Evolutionary conservation across 768 basidiomycete species (phyloP), one percentile per base, ranked within the genome.

Genomic region (Lyophyllum semitale): DNA sequence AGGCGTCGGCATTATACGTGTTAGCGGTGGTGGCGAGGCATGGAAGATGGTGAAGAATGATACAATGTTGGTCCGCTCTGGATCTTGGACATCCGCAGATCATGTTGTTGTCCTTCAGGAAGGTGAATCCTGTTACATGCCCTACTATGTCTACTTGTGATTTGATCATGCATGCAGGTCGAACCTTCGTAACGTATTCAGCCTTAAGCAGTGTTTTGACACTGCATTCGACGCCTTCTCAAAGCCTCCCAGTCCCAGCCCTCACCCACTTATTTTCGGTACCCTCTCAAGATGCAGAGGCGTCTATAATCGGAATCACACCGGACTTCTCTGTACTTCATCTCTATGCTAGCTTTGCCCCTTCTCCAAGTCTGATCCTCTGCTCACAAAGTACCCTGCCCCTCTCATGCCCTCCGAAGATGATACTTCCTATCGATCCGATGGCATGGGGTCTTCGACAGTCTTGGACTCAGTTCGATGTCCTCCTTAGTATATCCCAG

Each of bases 391-490:
- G 76, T 26, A 68, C 66, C 32, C 75, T 92, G 3, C 88, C 89
- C 0, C 72, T 87, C 9, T 54, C 74, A 1, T 67, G 68, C 46
- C 73, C 77, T 5, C 78, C 79, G 8, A 73, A 74, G 48, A 74
- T 84, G 55, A 85, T 94, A 25, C 66, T 92, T 25, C 88, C 89
- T 13, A 90, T 94, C 7, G 92, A 94, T 66, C 92, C 92, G 0
- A 94, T 93, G 92, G 87, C 85, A 8, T 92, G 92, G 92, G 82
- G 84, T 48, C 68, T 71, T 52, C 69, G 71, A 20, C 67, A 72
- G 6, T 64, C 73, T 35, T 78, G 79, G 74, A 73, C 71, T 27
- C 78, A 78, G 48, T 85, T 82, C 59, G 93, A 95, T 63, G 84
- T 87, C 35, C 71, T 98, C 9, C 73, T 95, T 33, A 95, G 92